phyloP scores from a whole-genome alignment of 805 yeast genomes.

The Hanseniaspora opuntiae region DNA sequence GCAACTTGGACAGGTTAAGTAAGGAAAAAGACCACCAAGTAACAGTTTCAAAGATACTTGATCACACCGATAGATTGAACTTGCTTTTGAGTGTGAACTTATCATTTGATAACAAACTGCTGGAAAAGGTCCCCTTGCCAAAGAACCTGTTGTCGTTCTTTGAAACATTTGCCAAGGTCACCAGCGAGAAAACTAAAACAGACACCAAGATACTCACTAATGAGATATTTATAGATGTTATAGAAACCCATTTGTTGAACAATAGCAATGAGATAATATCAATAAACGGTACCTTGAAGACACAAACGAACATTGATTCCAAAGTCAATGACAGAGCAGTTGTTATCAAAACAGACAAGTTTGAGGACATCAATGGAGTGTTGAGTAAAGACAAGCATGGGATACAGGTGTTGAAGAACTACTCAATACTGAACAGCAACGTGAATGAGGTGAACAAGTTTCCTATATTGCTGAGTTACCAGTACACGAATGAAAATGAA shows the following conservation, averaged over 20 bases:
- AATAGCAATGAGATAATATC: neutral
- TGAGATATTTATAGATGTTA: slow-evolving; percentile 9
- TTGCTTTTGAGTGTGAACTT: neutral
- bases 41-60: slow-evolving; percentile 1
- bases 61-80: slow-evolving; percentile 10
- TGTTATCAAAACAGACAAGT: slow-evolving; percentile 2
- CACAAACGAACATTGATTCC: neutral
- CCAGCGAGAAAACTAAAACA: slow-evolving; percentile 3
- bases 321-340: neutral
- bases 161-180: slow-evolving; percentile 2
- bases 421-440: neutral
- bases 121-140: slow-evolving; percentile 3
- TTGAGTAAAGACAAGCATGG: slow-evolving; percentile 5
- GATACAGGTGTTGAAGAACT: slow-evolving; percentile 2
- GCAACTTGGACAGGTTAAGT: neutral
- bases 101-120: neutral
- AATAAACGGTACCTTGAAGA: neutral
- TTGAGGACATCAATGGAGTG: neutral
- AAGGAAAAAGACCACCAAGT: slow-evolving; percentile 9
- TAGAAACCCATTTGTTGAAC: neutral
- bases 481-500: slow-evolving; percentile 3
- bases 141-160: slow-evolving; percentile 3
- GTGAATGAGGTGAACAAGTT: neutral
- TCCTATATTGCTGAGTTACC: slow-evolving; percentile 3
- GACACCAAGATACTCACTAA: neutral